phyloP scores from a whole-genome alignment of 1,284 basidiomycete species.

The Puccinia hordei region DNA sequence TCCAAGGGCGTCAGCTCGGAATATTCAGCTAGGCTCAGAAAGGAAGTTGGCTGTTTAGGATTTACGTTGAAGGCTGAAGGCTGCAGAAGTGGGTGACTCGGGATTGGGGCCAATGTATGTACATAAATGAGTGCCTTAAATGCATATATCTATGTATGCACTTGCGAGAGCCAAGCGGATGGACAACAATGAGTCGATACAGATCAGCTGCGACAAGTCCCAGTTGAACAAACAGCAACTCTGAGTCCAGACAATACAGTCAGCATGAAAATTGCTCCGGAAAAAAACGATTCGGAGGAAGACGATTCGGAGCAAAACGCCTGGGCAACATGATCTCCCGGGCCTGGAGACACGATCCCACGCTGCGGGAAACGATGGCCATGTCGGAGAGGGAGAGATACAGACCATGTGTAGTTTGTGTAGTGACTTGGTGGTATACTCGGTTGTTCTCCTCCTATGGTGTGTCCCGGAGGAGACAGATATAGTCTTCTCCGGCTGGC shows the following conservation, averaged over 20 bases:
- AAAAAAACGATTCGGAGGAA: not conserved
- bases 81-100: not conserved
- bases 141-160: not conserved
- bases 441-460: too few relatives aligned
- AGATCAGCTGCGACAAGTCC: not conserved
- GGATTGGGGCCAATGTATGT: not conserved
- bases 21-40: not conserved
- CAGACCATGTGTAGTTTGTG: too few relatives aligned
- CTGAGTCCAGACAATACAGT: not conserved
- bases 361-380: not conserved
- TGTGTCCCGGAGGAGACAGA: too few relatives aligned
- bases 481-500: too few relatives aligned
- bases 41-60: not conserved
- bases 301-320: not conserved
- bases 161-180: not conserved
- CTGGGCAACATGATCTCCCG: not conserved
- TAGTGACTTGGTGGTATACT: too few relatives aligned
- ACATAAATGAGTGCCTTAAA: not conserved
- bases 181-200: not conserved
- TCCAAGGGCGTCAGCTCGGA: not conserved
- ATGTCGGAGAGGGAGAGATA: not conserved
- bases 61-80: not conserved
- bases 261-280: not conserved
- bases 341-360: too few relatives aligned
- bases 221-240: too few relatives aligned